A percentile compares a stretch with the other conserved stretches of the same genome.
These are phyloP conservation scores for Nasturtium officinale DNA, from an alignment of 345 rosid species.

Conservation along the genomic window DNA sequence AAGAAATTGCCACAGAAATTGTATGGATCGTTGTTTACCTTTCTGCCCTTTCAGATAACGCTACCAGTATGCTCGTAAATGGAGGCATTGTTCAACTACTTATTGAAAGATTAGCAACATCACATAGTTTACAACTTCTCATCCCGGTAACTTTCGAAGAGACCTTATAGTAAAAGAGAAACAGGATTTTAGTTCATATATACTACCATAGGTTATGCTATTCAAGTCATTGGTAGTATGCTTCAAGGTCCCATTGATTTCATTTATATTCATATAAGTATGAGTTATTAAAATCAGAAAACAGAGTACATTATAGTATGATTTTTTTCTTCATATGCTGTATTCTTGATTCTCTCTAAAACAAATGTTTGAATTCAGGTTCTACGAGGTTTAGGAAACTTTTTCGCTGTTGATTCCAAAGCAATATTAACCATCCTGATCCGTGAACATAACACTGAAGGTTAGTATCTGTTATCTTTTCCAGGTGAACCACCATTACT, in stretches of 20 bases:
- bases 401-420: slow-evolving; percentile 84
- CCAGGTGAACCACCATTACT: slow-evolving; percentile 5
- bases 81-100: slow-evolving; percentile 70
- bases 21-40: slow-evolving; percentile 97
- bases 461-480: slow-evolving; percentile 48
- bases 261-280: slow-evolving; percentile 3
- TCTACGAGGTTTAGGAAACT: slow-evolving; percentile 87
- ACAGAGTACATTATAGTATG: background rate
- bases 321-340: background rate
- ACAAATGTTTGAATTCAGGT: slow-evolving; percentile 51
- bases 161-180: background rate
- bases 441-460: slow-evolving; percentile 68
- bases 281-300: background rate
- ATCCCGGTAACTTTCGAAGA: slow-evolving; percentile 64
- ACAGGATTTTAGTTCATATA: slow-evolving; percentile 15
- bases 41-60: slow-evolving; percentile 88
- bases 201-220: background rate
- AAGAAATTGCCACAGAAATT: slow-evolving; percentile 88
- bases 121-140: slow-evolving; percentile 81
- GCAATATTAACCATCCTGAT: slow-evolving; percentile 60
- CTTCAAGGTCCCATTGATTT: background rate
- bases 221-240: background rate
- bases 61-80: slow-evolving; percentile 72
- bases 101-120: slow-evolving; percentile 76
- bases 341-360: slow-evolving; percentile 29